Percentiles rank a stretch among this genome's conserved stretches.
These are phyloP conservation scores for Rhodofomes roseus DNA, from an alignment of 1,284 basidiomycete species.

Conservation along the genomic window DNA sequence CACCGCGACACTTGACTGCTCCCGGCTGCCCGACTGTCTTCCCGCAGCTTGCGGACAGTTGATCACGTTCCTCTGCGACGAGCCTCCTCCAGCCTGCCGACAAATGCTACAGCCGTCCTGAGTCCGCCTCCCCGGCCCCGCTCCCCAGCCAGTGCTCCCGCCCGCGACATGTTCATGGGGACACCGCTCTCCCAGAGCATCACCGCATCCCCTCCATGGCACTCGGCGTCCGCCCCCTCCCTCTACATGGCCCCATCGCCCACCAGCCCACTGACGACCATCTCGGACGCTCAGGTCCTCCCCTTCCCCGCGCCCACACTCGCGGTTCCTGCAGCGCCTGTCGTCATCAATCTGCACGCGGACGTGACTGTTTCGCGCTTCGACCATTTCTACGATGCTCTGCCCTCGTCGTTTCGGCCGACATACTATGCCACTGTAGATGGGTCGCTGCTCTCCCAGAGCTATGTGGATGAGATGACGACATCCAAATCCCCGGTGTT, in stretches of 20 bases:
- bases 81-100: neutral
- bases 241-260: neutral
- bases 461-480: conserved; percentile 40
- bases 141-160: conserved; percentile 1
- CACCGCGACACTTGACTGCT: conserved; percentile 1
- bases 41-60: conserved; percentile 2
- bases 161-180: conserved; percentile 4
- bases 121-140: neutral
- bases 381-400: conserved; percentile 38
- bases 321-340: conserved; percentile 14
- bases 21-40: neutral
- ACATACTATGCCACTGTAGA: conserved; percentile 46
- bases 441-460: conserved; percentile 54
- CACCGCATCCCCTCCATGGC: neutral
- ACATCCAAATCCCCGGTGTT: conserved; percentile 44
- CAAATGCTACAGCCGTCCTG: conserved; percentile 6
- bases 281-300: neutral
- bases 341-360: conserved; percentile 49
- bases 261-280: neutral
- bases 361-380: conserved; percentile 48
- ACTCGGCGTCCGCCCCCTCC: neutral
- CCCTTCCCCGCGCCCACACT: conserved; percentile 9
- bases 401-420: conserved; percentile 45
- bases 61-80: conserved; percentile 9
- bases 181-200: neutral